Conservation (phyloP, 306 rosid species). For the Cercis canadensis region DNA sequence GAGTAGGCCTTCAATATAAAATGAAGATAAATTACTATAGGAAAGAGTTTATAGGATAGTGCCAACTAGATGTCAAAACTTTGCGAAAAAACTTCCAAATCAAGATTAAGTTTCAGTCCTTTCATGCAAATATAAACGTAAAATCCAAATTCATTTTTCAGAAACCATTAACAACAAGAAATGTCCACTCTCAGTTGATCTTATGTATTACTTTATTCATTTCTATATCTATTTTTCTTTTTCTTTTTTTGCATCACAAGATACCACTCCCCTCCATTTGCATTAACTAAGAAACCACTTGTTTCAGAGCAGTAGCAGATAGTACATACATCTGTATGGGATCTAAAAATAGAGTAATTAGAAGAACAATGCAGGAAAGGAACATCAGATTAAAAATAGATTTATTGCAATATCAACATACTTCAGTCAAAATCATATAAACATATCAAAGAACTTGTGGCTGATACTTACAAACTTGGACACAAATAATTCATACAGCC, state of each 20-base stretch:
- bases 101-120: slow-evolving; percentile 12
- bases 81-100: slow-evolving; percentile 24
- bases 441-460: slow-evolving; percentile 25
- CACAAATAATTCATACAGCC: slow-evolving; percentile 84
- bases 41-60: slow-evolving; percentile 20
- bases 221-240: slow-evolving; percentile 3
- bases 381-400: slow-evolving; percentile 29
- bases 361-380: slow-evolving; percentile 31
- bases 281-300: slow-evolving; percentile 30
- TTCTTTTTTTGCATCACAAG: slow-evolving; percentile 24
- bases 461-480: slow-evolving; percentile 88
- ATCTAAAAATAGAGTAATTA: slow-evolving; percentile 30
- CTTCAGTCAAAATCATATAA: slow-evolving; percentile 13
- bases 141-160: slow-evolving; percentile 14
- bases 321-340: slow-evolving; percentile 22
- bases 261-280: slow-evolving; percentile 4
- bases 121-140: slow-evolving; percentile 9
- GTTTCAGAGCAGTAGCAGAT: background rate
- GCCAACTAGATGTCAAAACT: slow-evolving; percentile 35
- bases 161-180: slow-evolving; percentile 5
- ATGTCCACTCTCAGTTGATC: slow-evolving; percentile 10
- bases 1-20: slow-evolving; percentile 84
- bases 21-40: slow-evolving; percentile 42
- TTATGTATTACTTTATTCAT: slow-evolving; percentile 17
- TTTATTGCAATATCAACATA: slow-evolving; percentile 29